A percentile compares a stretch with the other conserved stretches of the same genome.
These are phyloP conservation scores for Hortaea werneckii DNA, from an alignment of 2,329 filamentous ascomycete species.

Conservation along the genomic window DNA sequence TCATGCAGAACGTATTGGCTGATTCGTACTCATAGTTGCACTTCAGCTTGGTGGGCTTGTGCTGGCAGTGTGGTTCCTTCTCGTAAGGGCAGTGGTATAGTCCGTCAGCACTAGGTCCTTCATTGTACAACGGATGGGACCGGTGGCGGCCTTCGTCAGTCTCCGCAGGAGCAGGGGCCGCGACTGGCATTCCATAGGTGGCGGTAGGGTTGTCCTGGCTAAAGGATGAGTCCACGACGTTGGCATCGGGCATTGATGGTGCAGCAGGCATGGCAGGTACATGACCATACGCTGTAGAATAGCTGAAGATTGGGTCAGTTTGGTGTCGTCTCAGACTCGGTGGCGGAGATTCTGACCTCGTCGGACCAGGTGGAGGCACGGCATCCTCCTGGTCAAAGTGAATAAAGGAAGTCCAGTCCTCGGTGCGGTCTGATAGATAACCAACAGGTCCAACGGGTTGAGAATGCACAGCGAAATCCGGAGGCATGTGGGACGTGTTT, in stretches of 20 bases:
- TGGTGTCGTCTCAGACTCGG: background rate
- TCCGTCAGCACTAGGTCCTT: conserved; percentile 57
- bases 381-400: conserved; percentile 20
- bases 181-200: too few species aligned
- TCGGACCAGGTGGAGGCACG: conserved; percentile 1
- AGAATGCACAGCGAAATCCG: background rate
- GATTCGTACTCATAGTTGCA: conserved; percentile 91
- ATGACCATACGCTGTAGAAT: background rate
- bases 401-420: conserved; percentile 18
- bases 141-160: conserved; percentile 27
- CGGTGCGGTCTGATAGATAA: conserved; percentile 3
- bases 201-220: too few species aligned
- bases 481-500: background rate
- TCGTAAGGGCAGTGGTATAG: conserved; percentile 90
- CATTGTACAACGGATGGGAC: conserved; percentile 60
- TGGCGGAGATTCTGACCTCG: conserved; percentile 15
- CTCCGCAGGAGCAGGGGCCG: conserved; percentile 8
- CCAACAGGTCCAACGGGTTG: conserved; percentile 2
- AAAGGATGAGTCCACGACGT: too few species aligned
- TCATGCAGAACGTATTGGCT: too few species aligned
- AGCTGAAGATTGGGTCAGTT: conserved; percentile 6
- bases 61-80: conserved; percentile 59
- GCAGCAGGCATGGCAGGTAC: background rate
- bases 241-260: too few species aligned
- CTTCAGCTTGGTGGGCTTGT: conserved; percentile 92